Conservation (phyloP, 2,329 filamentous ascomycete species). For the Onygenales sp. region DNA sequence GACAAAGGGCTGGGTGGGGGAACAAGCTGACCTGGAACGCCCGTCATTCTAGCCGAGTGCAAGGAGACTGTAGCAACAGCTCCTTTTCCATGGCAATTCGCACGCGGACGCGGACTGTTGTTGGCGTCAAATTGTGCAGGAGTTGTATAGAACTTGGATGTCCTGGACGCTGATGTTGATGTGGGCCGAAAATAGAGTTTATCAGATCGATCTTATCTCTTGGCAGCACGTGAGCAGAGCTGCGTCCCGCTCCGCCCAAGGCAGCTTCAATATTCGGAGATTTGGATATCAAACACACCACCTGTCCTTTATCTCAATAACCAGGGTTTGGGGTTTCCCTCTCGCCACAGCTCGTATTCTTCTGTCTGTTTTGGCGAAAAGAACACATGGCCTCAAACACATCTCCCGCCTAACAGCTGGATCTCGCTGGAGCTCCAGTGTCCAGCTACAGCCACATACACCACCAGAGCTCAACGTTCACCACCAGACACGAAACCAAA, state of each 20-base stretch:
- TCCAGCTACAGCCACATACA: too few species aligned
- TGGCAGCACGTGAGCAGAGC: background rate
- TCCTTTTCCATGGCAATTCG: background rate
- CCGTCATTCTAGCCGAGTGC: conserved; percentile 11
- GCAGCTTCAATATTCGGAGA: too few species aligned
- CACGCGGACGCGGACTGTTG: background rate
- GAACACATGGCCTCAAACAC: background rate
- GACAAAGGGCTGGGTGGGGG: background rate
- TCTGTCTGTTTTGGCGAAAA: background rate
- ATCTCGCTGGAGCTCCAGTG: too few species aligned
- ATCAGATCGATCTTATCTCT: conserved; percentile 16
- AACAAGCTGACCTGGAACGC: conserved; percentile 9
- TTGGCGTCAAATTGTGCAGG: background rate
- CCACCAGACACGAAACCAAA: too few species aligned
- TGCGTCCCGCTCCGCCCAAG: background rate
- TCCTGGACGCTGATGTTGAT: background rate
- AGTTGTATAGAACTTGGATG: background rate
- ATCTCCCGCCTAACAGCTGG: too few species aligned
- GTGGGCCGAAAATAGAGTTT: conserved; percentile 1
- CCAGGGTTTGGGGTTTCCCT: too few species aligned
- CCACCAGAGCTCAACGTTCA: too few species aligned
- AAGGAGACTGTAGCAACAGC: background rate
- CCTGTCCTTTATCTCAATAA: too few species aligned
- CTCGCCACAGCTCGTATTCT: background rate
- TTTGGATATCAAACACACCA: too few species aligned